These are phyloP conservation scores for Pythium vanterpoolii DNA, from an alignment of 352 stramenopile genomes.

Conservation along the genomic window DNA sequence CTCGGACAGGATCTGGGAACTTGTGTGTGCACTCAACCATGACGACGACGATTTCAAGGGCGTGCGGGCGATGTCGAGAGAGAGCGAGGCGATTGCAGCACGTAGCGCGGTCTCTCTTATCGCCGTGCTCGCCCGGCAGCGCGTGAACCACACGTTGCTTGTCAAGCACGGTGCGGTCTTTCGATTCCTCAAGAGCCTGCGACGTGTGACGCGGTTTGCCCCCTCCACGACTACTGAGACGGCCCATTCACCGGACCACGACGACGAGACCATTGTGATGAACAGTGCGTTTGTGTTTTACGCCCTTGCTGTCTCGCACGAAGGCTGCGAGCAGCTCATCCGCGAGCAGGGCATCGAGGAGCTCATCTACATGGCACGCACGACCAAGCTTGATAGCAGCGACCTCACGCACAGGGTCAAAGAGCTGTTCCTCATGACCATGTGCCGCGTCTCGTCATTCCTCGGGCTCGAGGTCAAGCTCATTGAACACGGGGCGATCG, in stretches of 20 bases:
- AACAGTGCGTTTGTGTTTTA: conserved; percentile 76
- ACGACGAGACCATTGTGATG: conserved; percentile 45
- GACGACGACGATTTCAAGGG: not conserved
- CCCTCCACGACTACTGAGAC: not conserved
- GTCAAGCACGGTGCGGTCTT: conserved; percentile 58
- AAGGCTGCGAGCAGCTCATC: conserved; percentile 70
- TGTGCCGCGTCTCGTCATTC: conserved; percentile 70
- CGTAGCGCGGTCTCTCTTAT: conserved; percentile 58
- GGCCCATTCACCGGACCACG: not conserved
- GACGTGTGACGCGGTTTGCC: conserved; percentile 21
- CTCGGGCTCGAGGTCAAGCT: conserved; percentile 51
- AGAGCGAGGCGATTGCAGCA: conserved; percentile 5
- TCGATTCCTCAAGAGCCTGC: conserved; percentile 49
- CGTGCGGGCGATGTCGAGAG: not conserved
- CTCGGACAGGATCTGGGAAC: conserved; percentile 45
- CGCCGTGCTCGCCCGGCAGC: conserved; percentile 53
- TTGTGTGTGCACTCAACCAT: conserved; percentile 40
- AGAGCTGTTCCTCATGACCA: conserved; percentile 63
- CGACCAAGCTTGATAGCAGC: conserved; percentile 25
- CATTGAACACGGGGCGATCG: conserved; percentile 71
- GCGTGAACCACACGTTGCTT: conserved; percentile 49
- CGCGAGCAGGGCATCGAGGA: conserved; percentile 69
- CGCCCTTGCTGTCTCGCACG: conserved; percentile 53
- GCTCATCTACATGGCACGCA: conserved; percentile 61
- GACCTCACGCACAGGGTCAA: conserved; percentile 48